Base-by-base conservation (phyloP, 75 land plant species). In the Adiantum capillusveneris region DNA sequence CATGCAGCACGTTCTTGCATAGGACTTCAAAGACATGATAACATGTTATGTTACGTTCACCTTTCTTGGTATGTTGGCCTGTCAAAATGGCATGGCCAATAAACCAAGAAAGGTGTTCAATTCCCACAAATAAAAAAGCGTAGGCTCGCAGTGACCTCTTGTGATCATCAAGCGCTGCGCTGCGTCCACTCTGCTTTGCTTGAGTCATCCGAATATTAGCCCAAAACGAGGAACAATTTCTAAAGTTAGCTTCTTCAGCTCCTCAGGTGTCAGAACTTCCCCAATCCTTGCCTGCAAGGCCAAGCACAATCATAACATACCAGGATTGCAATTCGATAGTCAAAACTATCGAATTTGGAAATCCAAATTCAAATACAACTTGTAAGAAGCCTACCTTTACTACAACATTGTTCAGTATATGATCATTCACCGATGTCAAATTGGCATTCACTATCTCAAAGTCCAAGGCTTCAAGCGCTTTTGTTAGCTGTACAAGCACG, bases 341-440 rank as follows among this genome's bases (percentile, higher is more conserved):
- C 43, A 41, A 14, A 9, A 41, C 14, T 14, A 41, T 14, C 9
- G 43, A 9, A 41, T 41, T 9, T 41, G 14, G 14, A 41, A 9
- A 9, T 41, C 12, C 43, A 14, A 41, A 9, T 9, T 14, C 14
- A 41, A 9, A 14, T 41, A 41, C 9, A 14, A 41, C 14, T 9
- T 41, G 43, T 41, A 41, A 9, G 14, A 41, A 9, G 1, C 0
- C 53, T 74, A 76, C 79, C 69, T 61, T 59, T 0, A 74, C 59
- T n/a, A 74, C 63, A n/a, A 74, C 60, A 12, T 57, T 72, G 55
- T 76, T 76, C 52, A 76, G 67, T 1, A 76, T 59, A 21, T 66
- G 67, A 25, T 66, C 79, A 41, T 72, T 71, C 36, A 76, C 76
- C 53, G 79, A 60, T 0, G 70, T 72, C 26, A 74, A 70, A 44